Evolutionary conservation across 1,284 basidiomycete species (phyloP), one percentile per base, ranked within the genome.

Genomic region (Moesziomyces sp.): DNA sequence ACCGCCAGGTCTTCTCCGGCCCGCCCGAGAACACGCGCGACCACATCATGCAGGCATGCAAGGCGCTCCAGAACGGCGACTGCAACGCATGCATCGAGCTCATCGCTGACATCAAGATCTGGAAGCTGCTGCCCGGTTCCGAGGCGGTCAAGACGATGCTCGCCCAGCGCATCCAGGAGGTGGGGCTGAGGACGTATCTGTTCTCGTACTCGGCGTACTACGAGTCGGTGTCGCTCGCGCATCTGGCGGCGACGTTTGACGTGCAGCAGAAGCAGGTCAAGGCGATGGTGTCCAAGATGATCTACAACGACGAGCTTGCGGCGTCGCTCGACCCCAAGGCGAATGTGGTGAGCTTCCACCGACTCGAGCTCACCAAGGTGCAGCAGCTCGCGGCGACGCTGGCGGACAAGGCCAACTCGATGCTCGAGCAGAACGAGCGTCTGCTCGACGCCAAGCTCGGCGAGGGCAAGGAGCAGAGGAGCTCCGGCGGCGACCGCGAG

Each of bases 41-140:
- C 84, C 96, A 99, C 85, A 96, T 99, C 85, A 98, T 99, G 93
- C 96, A 98, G 86, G 97, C 97, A 5, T 93, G 92, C 86, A 97
- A 95, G 86, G 95, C 97, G 5, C 86, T 99, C 58, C 94, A 98
- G 86, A 90, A 92, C 71, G 96, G 97, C 50, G 94, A 99, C 81
- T 99, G 97, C 97, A 92, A 96, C 85, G 90, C 91, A 82, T 97
- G 94, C 82, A 89, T 92, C 55, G 93, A 98, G 83, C 87, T 99
- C 55, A 90, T 99, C 68, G 89, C 93, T 80, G 91, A 92, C 78
- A 98, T 99, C 88, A 98, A 97, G 87, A 95, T 99, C 56, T 99
- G 97, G 97, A 90, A 90, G 82, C 86, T 99, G 68, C 93, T 99
- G 91, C 94, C 95, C 2, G 74, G 94, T 83, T 90, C 90, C 56